phyloP scores from a whole-genome alignment of 371 early-diverging fungal genomes.

The Mucor indicus region DNA sequence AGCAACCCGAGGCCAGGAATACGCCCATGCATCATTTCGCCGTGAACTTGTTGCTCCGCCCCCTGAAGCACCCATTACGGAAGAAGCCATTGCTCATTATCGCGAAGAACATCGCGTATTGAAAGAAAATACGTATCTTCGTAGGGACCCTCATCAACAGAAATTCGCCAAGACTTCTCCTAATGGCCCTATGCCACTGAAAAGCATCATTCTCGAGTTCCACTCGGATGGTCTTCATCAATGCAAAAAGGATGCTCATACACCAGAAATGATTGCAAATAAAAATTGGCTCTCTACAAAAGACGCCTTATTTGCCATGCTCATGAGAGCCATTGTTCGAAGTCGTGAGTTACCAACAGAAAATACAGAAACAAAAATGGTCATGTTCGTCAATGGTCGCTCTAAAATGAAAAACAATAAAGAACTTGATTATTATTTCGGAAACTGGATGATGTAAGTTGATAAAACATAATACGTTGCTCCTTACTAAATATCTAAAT shows the following conservation, averaged over 20 bases:
- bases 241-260: constrained; percentile 37
- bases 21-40: constrained; percentile 16
- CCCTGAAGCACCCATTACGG: constrained; percentile 17
- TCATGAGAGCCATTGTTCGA: constrained; percentile 28
- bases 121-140: neutral
- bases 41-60: constrained; percentile 22
- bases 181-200: constrained; percentile 32
- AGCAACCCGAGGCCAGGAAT: constrained; percentile 14
- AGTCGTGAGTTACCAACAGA: constrained; percentile 13
- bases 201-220: constrained; percentile 35
- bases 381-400: constrained; percentile 33
- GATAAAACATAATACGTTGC: neutral
- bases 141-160: constrained; percentile 24
- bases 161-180: constrained; percentile 26
- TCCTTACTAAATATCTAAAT: neutral
- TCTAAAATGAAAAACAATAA: constrained; percentile 25
- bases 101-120: constrained; percentile 30
- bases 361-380: constrained; percentile 24
- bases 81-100: constrained; percentile 30
- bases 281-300: constrained; percentile 33
- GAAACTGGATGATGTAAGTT: constrained; percentile 42
- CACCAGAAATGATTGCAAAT: constrained; percentile 32
- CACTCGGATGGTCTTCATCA: constrained; percentile 25
- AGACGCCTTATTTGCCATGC: constrained; percentile 37
- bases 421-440: constrained; percentile 36